These are phyloP conservation scores for Colletotrichum melonis DNA, from an alignment of 2,329 filamentous ascomycete genomes.

Conservation along the genomic window DNA sequence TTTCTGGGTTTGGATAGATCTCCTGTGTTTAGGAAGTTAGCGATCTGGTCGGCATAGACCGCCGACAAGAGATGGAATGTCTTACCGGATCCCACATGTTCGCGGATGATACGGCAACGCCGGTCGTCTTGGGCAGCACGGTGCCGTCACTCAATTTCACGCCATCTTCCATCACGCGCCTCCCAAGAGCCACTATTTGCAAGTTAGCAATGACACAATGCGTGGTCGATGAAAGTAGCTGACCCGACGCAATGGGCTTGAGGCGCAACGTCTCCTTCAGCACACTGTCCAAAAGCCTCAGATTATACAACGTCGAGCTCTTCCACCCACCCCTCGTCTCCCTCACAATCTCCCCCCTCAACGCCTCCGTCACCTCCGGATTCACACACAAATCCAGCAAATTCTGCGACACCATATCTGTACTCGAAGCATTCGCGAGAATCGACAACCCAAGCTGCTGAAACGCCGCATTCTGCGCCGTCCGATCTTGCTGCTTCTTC, in stretches of 20 bases:
- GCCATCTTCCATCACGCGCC: conserved; percentile 6
- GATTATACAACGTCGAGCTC: conserved; percentile 49
- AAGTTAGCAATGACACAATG: too few species aligned
- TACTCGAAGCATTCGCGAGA: conserved; percentile 56
- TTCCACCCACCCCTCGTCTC: conserved; percentile 49
- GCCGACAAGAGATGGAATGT: background rate
- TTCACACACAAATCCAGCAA: conserved; percentile 52
- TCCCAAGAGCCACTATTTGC: background rate
- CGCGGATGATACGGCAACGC: background rate
- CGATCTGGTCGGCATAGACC: fast-evolving
- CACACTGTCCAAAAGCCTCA: conserved; percentile 54
- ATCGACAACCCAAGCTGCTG: conserved; percentile 86
- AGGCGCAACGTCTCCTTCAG: conserved; percentile 52
- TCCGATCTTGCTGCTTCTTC: conserved; percentile 49
- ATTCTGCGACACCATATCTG: conserved; percentile 48
- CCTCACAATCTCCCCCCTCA: conserved; percentile 54
- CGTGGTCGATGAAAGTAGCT: too few species aligned
- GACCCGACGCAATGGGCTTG: conserved; percentile 16
- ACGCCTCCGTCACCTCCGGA: conserved; percentile 50
- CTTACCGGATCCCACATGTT: conserved; percentile 15
- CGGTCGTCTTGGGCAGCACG: conserved; percentile 7
- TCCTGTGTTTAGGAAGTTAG: background rate
- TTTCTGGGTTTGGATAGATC: conserved; percentile 8
- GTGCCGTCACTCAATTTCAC: conserved; percentile 19
- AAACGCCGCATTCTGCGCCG: conserved; percentile 71